Percentiles rank a stretch among this genome's conserved stretches.
These are phyloP conservation scores for Phytophthora melonis DNA, from an alignment of 352 stramenopile species.

Conservation along the genomic window DNA sequence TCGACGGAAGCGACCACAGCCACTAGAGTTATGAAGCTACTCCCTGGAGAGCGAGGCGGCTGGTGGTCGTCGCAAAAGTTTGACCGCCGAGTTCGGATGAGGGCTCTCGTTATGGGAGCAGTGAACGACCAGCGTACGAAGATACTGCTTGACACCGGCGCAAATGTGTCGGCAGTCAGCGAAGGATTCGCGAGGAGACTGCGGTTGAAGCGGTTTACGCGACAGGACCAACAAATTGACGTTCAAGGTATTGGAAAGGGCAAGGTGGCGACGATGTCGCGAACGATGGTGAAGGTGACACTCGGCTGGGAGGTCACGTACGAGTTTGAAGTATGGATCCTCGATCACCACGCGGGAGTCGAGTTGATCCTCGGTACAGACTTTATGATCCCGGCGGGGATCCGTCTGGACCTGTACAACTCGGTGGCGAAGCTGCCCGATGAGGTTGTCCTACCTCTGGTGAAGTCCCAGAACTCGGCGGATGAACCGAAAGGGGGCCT, in stretches of 20 bases:
- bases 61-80: neutral
- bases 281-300: neutral
- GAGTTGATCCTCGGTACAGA: constrained; percentile 10
- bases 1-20: neutral
- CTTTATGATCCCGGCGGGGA: constrained; percentile 10
- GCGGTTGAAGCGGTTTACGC: neutral
- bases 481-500: neutral
- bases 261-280: neutral
- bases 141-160: neutral
- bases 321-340: constrained; percentile 15
- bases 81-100: neutral
- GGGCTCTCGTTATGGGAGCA: neutral
- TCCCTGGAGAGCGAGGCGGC: neutral
- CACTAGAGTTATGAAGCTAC: neutral
- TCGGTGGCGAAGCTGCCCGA: neutral
- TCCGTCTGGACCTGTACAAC: constrained; percentile 11
- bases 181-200: neutral
- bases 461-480: too few species aligned
- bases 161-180: neutral
- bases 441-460: constrained; percentile 1
- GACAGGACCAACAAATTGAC: neutral
- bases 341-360: constrained; percentile 5
- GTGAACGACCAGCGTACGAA: neutral
- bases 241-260: neutral
- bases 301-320: neutral